Evolutionary conservation across 2,329 filamentous ascomycete species (phyloP).

Genomic region (Aureobasidium lini): DNA sequence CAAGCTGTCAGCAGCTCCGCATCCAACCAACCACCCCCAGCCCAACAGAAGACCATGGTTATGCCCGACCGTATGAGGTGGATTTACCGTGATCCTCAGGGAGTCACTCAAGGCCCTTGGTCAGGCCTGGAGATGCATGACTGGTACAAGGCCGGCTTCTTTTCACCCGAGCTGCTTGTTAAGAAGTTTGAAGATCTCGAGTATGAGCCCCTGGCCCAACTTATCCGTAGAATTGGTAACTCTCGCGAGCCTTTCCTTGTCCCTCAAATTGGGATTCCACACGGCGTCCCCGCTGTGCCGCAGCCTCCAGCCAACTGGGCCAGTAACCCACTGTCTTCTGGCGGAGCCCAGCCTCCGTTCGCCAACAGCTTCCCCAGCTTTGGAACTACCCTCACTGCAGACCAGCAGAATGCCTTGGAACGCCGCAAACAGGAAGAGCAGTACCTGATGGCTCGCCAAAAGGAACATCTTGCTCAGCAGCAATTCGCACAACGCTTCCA

Average conservation of each 20-base stretch:
- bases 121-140: constrained; percentile 98
- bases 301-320: constrained; percentile 35
- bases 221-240: constrained; percentile 93
- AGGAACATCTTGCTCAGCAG: constrained; percentile 84
- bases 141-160: constrained; percentile 99
- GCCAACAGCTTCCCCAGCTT: constrained; percentile 93
- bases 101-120: constrained; percentile 86
- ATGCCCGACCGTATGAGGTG: constrained; percentile 99
- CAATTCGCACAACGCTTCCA: constrained; percentile 70
- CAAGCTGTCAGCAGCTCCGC: constrained; percentile 42
- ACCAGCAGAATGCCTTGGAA: constrained; percentile 96
- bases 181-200: constrained; percentile 91
- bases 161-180: constrained; percentile 86
- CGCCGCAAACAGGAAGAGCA: constrained; percentile 97
- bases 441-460: constrained; percentile 90
- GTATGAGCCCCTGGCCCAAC: constrained; percentile 88
- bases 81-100: constrained; percentile 95
- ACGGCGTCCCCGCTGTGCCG: constrained; percentile 61
- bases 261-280: constrained; percentile 89
- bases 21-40: constrained; percentile 59
- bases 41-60: constrained; percentile 82
- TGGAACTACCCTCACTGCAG: constrained; percentile 88
- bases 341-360: constrained; percentile 65
- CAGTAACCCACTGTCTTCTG: constrained; percentile 21
- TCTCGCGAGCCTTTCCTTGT: constrained; percentile 96